Base-by-base conservation (phyloP, 1,139 yeast genomes). In the Debaryomyces psychrophilus region DNA sequence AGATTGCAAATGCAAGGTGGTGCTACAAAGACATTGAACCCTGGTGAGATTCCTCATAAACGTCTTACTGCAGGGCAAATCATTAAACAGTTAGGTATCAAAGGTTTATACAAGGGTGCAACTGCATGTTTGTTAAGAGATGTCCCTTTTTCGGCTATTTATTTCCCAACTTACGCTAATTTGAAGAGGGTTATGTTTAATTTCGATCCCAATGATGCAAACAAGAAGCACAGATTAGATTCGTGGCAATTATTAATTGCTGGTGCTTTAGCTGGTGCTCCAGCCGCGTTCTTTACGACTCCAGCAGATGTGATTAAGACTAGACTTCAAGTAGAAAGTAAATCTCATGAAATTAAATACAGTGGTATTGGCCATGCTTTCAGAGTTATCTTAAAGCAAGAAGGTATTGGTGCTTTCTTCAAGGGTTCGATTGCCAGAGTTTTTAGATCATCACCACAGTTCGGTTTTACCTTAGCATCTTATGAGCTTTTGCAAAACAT, bases 261-360 rank as follows among this genome's bases (percentile, higher is more conserved):
- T 52, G 99, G 99, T 68, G 98, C 97, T 9, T 67, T 92, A 57
- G 98, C 99, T 17, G 99, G 99, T 64, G 90, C 95, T 71, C 99
- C 99, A 9, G 95, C 98, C 31, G 99, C 99, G 5, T 92, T 87
- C 66, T 75, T 92, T 59, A 92, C 98, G 4, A 92, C 98, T 1
- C 98, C 98, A 1, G 92, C 90, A 55, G 98, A 92, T 76, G 99
- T 93, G 44, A 88, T 93, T 59, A 93, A 93, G 73, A 93, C 99
- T 6, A 85, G 98, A 68, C 75, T 93, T 54, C 99, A 93, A 71
- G 85, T 90, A 55, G 96, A 87, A 63, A 78, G 90, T 11, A 83
- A 86, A 56, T 71, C 79, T 47, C 92, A 92, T 45, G 96, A 90
- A 60, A 78, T 88, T 26, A 79, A 80, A 44, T 93, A 93, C 69